Base-by-base conservation (phyloP, 495 filamentous ascomycete species). In the Aspergillus haitiensis region DNA sequence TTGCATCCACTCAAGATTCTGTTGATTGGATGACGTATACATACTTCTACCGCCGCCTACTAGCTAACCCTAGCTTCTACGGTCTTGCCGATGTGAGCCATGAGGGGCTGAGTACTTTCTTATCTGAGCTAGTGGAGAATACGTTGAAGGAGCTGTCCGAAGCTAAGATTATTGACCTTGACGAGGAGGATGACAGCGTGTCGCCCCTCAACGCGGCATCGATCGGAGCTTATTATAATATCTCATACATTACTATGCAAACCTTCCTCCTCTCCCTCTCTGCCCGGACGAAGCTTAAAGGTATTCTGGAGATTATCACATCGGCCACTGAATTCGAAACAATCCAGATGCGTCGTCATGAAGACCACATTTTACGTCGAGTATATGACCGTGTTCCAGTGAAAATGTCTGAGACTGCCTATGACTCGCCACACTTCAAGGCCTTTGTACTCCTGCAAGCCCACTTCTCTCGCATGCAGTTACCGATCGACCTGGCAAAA, bases 181-280 rank as follows among this genome's bases (percentile, higher is more conserved):
- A 99, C 63, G 95, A 98, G 72, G 95, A 97, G 27, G 95, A 97
- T 64, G 95, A 97, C 67, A 86, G 87, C 18, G 86, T 98, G 55
- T 84, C 88, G 7, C 92, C 94, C 18, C 82, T 95, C 61, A 97
- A 99, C 64, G 88, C 94, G 1, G 93, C 93, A 39, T 97, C 95
- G 90, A 98, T 99, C 68, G 92, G 91, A 7, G 92, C 94, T 3
- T 98, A 98, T 77, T 99, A 98, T 82, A 97, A 97, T 71, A 96
- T 99, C 61, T 98, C 95, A 15, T 97, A 97, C 76, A 88, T 96
- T 73, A 99, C 94, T 21, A 98, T 98, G 94, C 93, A 99, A 75
- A 99, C 95, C 5, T 96, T 98, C 82, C 78, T 98, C n/a, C 81
- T 98, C n/a, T 98, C 95, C 21, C 79, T 99, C 33, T 91, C 82